Base-by-base conservation (phyloP, 2,329 filamentous ascomycete genomes). In the Pyrenochaeta sp. region DNA sequence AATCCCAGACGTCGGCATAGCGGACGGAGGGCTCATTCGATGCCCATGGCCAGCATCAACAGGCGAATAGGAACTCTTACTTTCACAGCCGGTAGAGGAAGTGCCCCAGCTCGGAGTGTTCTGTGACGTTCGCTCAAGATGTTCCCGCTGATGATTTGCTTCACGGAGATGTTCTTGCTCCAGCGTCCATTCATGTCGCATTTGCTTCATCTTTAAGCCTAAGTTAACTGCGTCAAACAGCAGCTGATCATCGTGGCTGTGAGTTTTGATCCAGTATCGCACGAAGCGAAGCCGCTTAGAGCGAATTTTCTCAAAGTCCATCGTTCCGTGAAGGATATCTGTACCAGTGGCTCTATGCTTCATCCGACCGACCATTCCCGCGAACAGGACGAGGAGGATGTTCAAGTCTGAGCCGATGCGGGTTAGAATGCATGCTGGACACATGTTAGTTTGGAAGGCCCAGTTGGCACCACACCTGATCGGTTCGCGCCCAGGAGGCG, bases 401-500 rank as follows among this genome's bases (percentile, higher is more conserved):
- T 54, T 27, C 3, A 44, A 27, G 20, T 74, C 66, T 2, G 58
- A 60, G 3, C 69, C 71, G 1, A 75, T 63, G 0, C 71, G 61
- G 9, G 68, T 56, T 9, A 74, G 59, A 40, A 74, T 66, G 30
- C 72, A 75, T 1, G 67, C 71, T 3, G 63, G 46, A 48, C 71
- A 75, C 9, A 51, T 39, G 21, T 69, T 57, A 3, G 45, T 5
- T 31, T 73, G 66, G 17, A 60, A 67, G 1, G 7, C 12, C 66
- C 67, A 75, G 39, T 61, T 62, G 1, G 29, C 11, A 2, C 54
- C 57, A 4, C 50, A 20, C 1, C 49, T 7, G 17, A 72, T 60
- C 1, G 67, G 63, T n/a, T 42, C 31, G 10, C 56, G 60, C 3
- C 55, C 58, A 3, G 49, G 56, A 18, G 67, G 68, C 7, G 63